Conservation (phyloP, 768 basidiomycete genomes). For the Mycena olivaceomarginata region DNA sequence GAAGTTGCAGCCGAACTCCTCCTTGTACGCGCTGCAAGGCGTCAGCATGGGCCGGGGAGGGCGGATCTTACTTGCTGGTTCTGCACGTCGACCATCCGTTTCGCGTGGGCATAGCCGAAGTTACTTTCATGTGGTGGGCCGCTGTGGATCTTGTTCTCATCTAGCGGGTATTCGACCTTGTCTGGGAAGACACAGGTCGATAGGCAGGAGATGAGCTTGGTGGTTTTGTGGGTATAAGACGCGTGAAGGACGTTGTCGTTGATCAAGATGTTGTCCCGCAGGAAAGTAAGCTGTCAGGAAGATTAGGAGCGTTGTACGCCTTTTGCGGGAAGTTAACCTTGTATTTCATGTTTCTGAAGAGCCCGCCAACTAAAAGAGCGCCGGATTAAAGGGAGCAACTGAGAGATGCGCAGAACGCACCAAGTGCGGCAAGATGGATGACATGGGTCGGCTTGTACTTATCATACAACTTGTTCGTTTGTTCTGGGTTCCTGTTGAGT, state of each 20-base stretch:
- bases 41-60: slow-evolving; percentile 11
- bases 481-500: slow-evolving; percentile 49
- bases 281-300: slow-evolving; percentile 83
- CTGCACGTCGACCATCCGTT: slow-evolving; percentile 95
- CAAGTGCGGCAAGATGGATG: slow-evolving; percentile 83
- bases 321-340: slow-evolving; percentile 71
- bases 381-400: slow-evolving; percentile 6
- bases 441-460: slow-evolving; percentile 97
- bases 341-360: slow-evolving; percentile 97
- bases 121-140: slow-evolving; percentile 96
- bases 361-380: slow-evolving; percentile 83
- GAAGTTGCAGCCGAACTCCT: slow-evolving; percentile 95
- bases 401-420: slow-evolving; percentile 3
- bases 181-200: slow-evolving; percentile 99
- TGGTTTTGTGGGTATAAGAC: slow-evolving; percentile 76
- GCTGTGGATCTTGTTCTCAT: slow-evolving; percentile 93
- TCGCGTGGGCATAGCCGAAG: slow-evolving; percentile 98
- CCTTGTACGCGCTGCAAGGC: slow-evolving; percentile 89
- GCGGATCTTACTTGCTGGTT: slow-evolving; percentile 81
- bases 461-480: slow-evolving; percentile 85
- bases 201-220: slow-evolving; percentile 95
- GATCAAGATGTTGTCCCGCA: slow-evolving; percentile 96
- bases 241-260: slow-evolving; percentile 95
- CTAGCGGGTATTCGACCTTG: slow-evolving; percentile 94
- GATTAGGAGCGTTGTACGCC: background rate